Percentiles rank a stretch among this genome's conserved stretches.
phyloP scores from a whole-genome alignment of 805 yeast species.

The Wickerhamiella kurtzmanii region DNA sequence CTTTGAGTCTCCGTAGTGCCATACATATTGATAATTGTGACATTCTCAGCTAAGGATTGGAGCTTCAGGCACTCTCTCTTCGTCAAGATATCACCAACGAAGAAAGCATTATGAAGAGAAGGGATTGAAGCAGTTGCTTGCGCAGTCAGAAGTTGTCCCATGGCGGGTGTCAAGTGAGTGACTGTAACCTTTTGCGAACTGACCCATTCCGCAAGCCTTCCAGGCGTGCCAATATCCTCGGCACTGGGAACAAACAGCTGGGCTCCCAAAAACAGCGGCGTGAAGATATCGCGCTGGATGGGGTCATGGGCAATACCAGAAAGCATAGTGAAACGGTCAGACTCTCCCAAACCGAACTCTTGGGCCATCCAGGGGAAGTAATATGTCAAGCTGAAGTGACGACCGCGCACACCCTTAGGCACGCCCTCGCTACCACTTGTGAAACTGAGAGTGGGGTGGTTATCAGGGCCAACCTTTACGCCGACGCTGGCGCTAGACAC shows the following conservation, averaged over 20 bases:
- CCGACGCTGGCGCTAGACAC: slow-evolving; percentile 33
- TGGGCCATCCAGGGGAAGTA: slow-evolving; percentile 98
- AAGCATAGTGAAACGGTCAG: slow-evolving; percentile 90
- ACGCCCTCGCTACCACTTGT: slow-evolving; percentile 97
- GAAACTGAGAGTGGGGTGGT: slow-evolving; percentile 90
- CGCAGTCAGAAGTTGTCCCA: slow-evolving; percentile 95
- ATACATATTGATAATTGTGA: slow-evolving; percentile 88
- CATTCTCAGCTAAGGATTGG: slow-evolving; percentile 84
- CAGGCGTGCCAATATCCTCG: slow-evolving; percentile 98
- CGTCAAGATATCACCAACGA: slow-evolving; percentile 94
- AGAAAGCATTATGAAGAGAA: slow-evolving; percentile 83
- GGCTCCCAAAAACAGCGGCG: slow-evolving; percentile 94
- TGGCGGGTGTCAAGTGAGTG: slow-evolving; percentile 96
- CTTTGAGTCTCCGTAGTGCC: slow-evolving; percentile 99
- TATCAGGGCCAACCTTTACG: slow-evolving; percentile 84
- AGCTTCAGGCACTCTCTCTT: slow-evolving; percentile 91
- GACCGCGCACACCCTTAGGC: slow-evolving; percentile 97
- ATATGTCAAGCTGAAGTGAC: slow-evolving; percentile 93
- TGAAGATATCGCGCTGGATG: slow-evolving; percentile 96
- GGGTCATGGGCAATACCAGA: slow-evolving; percentile 99
- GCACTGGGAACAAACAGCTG: slow-evolving; percentile 84
- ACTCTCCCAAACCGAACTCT: slow-evolving; percentile 59
- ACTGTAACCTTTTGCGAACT: slow-evolving; percentile 79
- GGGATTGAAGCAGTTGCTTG: slow-evolving; percentile 87
- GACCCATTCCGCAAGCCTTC: slow-evolving; percentile 97